These are phyloP conservation scores for Yarrowia sp. DNA, from an alignment of 805 yeast species.

Conservation along the genomic window DNA sequence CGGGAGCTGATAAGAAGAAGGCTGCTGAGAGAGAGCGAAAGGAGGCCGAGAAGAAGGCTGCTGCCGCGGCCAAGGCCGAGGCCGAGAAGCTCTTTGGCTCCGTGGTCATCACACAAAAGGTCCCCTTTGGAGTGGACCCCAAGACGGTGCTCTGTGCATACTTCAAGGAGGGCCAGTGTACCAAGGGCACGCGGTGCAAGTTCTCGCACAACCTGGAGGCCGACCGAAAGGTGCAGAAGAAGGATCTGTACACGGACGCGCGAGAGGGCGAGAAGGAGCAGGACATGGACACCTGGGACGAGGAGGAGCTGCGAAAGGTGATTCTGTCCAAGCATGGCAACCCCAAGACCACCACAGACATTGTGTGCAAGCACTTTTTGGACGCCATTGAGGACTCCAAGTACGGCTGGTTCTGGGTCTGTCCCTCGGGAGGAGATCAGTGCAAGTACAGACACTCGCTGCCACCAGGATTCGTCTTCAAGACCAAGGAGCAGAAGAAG, in stretches of 20 bases:
- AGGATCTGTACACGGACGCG: conserved; percentile 87
- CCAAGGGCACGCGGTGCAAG: conserved; percentile 66
- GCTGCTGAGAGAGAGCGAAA: conserved; percentile 70
- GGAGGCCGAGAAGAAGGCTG: conserved; percentile 81
- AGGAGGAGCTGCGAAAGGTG: conserved; percentile 84
- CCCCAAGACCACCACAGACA: conserved; percentile 89
- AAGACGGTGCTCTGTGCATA: conserved; percentile 86
- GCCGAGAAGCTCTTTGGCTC: conserved; percentile 74
- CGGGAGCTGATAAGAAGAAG: conserved; percentile 57
- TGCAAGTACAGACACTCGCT: conserved; percentile 94
- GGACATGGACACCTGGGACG: conserved; percentile 97
- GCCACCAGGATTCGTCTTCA: conserved; percentile 95
- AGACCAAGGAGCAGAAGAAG: conserved; percentile 93
- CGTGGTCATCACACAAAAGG: conserved; percentile 69
- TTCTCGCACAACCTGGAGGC: conserved; percentile 84
- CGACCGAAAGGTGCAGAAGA: conserved; percentile 86
- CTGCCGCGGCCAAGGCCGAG: conserved; percentile 84
- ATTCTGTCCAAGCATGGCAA: conserved; percentile 92
- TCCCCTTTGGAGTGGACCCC: conserved; percentile 97
- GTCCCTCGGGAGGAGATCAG: conserved; percentile 90
- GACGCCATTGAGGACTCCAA: conserved; percentile 97
- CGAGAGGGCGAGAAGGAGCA: conserved; percentile 68
- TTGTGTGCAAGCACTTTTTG: conserved; percentile 87
- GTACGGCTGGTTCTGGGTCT: conserved; percentile 98
- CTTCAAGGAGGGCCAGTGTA: conserved; percentile 84